Evolutionary conservation across 2,329 filamentous ascomycete genomes (phyloP).

Genomic region (Drechslerella stenobrocha): DNA sequence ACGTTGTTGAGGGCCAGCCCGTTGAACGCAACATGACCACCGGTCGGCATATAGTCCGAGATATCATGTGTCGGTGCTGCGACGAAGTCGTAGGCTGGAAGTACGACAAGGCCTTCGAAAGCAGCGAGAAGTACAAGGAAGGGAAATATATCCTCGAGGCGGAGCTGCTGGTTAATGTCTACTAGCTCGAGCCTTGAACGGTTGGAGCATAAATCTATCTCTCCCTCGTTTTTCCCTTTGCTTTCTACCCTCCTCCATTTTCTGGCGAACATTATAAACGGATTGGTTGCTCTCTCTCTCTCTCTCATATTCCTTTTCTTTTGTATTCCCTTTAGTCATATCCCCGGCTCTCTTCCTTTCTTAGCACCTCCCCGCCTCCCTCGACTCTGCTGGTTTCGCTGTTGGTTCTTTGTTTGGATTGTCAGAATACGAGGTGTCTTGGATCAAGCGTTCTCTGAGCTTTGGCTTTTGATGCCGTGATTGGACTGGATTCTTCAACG

Average conservation of each 20-base stretch:
- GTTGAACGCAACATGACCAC: conserved; percentile 98
- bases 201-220: background rate
- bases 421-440: background rate
- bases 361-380: conserved; percentile 4
- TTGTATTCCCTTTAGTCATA: background rate
- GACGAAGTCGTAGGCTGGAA: conserved; percentile 95
- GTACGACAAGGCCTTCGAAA: conserved; percentile 95
- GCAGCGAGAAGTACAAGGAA: conserved; percentile 96
- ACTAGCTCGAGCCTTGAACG: conserved; percentile 7
- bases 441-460: conserved; percentile 14
- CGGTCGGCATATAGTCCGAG: conserved; percentile 87
- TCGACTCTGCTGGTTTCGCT: conserved; percentile 7
- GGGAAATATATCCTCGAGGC: conserved; percentile 96
- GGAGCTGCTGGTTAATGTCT: conserved; percentile 79
- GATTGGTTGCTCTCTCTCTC: background rate
- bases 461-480: background rate
- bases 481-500: background rate
- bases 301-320: background rate
- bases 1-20: conserved; percentile 79
- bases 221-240: background rate
- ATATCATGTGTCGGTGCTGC: conserved; percentile 90
- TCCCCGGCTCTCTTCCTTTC: background rate
- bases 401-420: conserved; percentile 6
- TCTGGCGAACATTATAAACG: conserved; percentile 6
- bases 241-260: background rate